Conservation (phyloP, 805 yeast genomes). For the Myxozyma sirexii region DNA sequence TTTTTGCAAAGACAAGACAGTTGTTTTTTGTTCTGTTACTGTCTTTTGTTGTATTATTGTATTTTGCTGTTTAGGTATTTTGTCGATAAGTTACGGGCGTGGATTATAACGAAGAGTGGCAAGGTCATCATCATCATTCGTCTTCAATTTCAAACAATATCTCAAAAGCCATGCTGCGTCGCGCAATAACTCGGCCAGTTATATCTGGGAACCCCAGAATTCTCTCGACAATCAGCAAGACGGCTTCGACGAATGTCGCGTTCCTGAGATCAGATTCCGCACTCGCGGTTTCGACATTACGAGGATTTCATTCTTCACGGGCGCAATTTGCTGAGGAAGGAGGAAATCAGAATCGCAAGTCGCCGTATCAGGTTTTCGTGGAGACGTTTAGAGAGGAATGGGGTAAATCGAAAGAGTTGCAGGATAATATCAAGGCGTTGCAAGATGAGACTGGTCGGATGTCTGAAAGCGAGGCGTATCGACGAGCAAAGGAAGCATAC, state of each 20-base stretch:
- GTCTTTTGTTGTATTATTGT: no score
- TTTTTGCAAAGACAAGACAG: no score
- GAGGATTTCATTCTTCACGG: slow-evolving; percentile 17
- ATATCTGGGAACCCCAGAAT: background rate
- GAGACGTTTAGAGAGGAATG: slow-evolving; percentile 91
- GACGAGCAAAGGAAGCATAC: slow-evolving; percentile 89
- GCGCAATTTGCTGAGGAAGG: slow-evolving; percentile 19
- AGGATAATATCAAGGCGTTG: slow-evolving; percentile 88
- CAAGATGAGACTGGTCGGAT: slow-evolving; percentile 95
- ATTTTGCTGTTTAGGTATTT: no score
- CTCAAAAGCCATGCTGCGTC: background rate
- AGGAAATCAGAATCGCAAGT: slow-evolving; percentile 44
- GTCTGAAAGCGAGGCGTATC: slow-evolving; percentile 92
- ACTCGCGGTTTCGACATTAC: background rate
- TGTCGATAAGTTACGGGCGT: no score
- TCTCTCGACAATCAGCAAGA: background rate
- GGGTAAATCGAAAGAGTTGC: slow-evolving; percentile 85
- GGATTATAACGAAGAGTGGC: no score
- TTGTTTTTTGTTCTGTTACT: no score
- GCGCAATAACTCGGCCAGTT: background rate
- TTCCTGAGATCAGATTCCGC: background rate
- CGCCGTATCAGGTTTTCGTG: slow-evolving; percentile 89
- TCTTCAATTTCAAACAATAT: background rate
- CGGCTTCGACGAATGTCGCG: background rate
- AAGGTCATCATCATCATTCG: no score